Conservation (phyloP, 768 basidiomycete genomes). For the Aureoboletus auriporus region DNA sequence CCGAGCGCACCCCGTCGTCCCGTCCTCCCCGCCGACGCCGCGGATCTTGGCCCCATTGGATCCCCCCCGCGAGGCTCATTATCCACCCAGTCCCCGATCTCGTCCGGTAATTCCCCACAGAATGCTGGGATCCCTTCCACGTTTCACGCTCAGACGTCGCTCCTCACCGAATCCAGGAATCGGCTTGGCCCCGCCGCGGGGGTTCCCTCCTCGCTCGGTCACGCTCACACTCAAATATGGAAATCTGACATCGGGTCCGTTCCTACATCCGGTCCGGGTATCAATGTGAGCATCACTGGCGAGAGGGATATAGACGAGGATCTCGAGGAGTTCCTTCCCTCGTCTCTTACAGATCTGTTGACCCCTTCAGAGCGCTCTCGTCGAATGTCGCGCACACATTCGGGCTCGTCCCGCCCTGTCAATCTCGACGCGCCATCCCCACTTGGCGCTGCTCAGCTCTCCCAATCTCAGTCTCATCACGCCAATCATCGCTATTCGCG, state of each 20-base stretch:
- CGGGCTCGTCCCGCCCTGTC: conserved; percentile 31
- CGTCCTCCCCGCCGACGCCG: conserved; percentile 32
- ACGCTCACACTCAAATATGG: conserved; percentile 24
- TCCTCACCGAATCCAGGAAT: conserved; percentile 35
- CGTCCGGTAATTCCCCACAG: conserved; percentile 33
- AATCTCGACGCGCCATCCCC: conserved; percentile 20
- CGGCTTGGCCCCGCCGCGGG: conserved; percentile 35
- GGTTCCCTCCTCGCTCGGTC: conserved; percentile 61
- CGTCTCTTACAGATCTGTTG: conserved; percentile 82
- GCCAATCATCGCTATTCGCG: conserved; percentile 69
- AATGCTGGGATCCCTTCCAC: conserved; percentile 55
- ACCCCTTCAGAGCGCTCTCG: conserved; percentile 85
- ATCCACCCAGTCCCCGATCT: conserved; percentile 51
- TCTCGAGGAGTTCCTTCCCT: conserved; percentile 85
- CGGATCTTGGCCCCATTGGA: conserved; percentile 80
- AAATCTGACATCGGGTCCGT: conserved; percentile 23
- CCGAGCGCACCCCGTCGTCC: conserved; percentile 47
- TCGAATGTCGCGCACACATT: conserved; percentile 74
- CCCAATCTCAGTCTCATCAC: conserved; percentile 21
- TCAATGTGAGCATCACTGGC: conserved; percentile 25
- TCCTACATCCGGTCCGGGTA: conserved; percentile 10
- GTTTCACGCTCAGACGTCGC: conserved; percentile 68
- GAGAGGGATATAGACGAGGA: conserved; percentile 66
- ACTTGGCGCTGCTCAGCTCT: conserved; percentile 8
- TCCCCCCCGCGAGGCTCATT: conserved; percentile 60